These are phyloP conservation scores for Colletotrichum nymphaeae DNA, from an alignment of 2,329 filamentous ascomycete species.

Conservation along the genomic window DNA sequence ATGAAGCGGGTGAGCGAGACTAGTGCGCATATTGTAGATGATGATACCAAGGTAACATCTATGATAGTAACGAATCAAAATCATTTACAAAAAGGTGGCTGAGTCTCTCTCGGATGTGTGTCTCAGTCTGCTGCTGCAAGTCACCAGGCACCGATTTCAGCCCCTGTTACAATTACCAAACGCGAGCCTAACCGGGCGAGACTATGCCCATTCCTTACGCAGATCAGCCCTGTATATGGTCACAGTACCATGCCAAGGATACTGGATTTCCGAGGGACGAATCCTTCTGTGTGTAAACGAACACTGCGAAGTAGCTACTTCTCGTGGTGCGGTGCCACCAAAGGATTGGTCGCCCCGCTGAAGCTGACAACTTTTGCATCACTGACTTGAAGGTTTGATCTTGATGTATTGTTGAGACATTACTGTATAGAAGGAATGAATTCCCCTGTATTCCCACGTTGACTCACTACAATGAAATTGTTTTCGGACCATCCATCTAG, in stretches of 20 bases:
- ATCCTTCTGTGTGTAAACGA: neutral
- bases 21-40: neutral
- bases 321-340: neutral
- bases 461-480: neutral
- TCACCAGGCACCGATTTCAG: neutral
- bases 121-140: neutral
- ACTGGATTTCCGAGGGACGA: neutral
- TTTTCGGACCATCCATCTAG: neutral
- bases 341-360: neutral
- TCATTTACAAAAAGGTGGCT: neutral
- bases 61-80: neutral
- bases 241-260: neutral
- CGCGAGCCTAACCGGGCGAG: neutral
- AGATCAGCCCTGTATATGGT: neutral
- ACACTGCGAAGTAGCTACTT: neutral
- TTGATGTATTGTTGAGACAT: neutral
- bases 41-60: neutral
- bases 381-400: neutral
- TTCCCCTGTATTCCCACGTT: neutral
- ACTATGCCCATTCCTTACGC: neutral
- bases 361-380: neutral
- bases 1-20: neutral
- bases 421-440: neutral
- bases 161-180: neutral
- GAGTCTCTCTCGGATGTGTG: neutral